Conservation (phyloP, 768 basidiomycete species). For the Suillus bovinus region DNA sequence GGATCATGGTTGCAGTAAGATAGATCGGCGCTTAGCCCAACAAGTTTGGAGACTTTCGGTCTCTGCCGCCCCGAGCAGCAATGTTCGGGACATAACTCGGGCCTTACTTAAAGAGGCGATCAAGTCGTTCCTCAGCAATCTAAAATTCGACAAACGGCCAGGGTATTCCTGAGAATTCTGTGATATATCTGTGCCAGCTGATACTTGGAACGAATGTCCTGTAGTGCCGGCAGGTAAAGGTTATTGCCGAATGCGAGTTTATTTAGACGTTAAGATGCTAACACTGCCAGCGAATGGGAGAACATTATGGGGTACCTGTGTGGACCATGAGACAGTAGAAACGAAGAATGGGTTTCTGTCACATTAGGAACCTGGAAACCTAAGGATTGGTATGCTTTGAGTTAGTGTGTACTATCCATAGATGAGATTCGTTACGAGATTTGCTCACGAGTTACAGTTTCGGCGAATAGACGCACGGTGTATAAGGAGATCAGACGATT, state of each 20-base stretch:
- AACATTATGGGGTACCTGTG: too few relatives aligned
- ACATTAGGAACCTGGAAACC: not conserved
- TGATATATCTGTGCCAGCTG: not conserved
- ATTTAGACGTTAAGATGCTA: not conserved
- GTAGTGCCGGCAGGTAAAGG: not conserved
- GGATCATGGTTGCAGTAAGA: not conserved
- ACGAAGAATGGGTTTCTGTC: not conserved
- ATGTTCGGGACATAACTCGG: not conserved
- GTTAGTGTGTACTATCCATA: constrained; percentile 4
- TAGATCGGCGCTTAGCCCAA: not conserved
- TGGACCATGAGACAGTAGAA: too few relatives aligned
- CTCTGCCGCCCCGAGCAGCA: not conserved
- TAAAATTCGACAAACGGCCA: not conserved
- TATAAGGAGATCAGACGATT: not conserved
- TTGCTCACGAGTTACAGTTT: not conserved
- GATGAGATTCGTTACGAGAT: not conserved
- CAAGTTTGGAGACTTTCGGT: not conserved
- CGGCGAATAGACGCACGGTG: not conserved
- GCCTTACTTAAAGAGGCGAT: not conserved
- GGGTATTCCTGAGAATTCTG: constrained; percentile 2
- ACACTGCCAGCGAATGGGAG: not conserved
- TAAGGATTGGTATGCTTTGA: not conserved
- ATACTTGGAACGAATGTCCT: not conserved
- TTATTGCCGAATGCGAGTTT: not conserved
- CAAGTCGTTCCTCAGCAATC: not conserved